These are phyloP conservation scores for Pseudocercospora vitis DNA, from an alignment of 2,329 filamentous ascomycete genomes.

Conservation along the genomic window DNA sequence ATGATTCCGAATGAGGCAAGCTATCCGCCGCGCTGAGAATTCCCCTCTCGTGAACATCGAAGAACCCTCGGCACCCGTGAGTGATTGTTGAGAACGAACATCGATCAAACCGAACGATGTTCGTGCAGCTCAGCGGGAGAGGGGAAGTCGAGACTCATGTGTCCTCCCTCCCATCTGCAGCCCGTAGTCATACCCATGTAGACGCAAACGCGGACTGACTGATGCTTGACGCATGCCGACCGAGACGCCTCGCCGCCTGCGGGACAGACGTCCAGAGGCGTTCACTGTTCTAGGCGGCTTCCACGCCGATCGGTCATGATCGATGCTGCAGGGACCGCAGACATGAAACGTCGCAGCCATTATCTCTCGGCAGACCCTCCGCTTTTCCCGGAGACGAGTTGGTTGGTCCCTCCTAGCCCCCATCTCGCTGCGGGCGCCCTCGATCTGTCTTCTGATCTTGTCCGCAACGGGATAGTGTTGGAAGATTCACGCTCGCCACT, in stretches of 20 bases:
- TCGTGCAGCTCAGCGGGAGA: not conserved
- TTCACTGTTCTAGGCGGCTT: constrained; percentile 2
- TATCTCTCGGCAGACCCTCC: not conserved
- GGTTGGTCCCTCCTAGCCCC: not conserved
- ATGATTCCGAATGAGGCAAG: not conserved
- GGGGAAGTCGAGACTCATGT: not conserved
- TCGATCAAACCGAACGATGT: too few species aligned
- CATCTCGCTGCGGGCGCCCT: constrained; percentile 1
- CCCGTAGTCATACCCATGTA: not conserved
- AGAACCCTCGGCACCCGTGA: not conserved
- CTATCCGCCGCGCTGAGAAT: not conserved
- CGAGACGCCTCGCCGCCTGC: not conserved
- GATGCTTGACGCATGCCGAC: not conserved
- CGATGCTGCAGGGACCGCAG: constrained; percentile 6
- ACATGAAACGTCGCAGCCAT: constrained; percentile 11
- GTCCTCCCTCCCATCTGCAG: too few species aligned
- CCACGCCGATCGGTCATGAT: constrained; percentile 5
- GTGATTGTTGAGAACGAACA: too few species aligned
- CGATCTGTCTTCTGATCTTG: not conserved
- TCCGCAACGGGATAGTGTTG: not conserved
- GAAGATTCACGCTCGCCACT: constrained; percentile 6
- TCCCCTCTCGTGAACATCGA: not conserved
- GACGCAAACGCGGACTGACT: not conserved
- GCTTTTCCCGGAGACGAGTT: not conserved
- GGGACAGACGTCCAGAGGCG: not conserved